phyloP scores from a whole-genome alignment of 2,329 filamentous ascomycete species.

The Zopfia rhizophila region DNA sequence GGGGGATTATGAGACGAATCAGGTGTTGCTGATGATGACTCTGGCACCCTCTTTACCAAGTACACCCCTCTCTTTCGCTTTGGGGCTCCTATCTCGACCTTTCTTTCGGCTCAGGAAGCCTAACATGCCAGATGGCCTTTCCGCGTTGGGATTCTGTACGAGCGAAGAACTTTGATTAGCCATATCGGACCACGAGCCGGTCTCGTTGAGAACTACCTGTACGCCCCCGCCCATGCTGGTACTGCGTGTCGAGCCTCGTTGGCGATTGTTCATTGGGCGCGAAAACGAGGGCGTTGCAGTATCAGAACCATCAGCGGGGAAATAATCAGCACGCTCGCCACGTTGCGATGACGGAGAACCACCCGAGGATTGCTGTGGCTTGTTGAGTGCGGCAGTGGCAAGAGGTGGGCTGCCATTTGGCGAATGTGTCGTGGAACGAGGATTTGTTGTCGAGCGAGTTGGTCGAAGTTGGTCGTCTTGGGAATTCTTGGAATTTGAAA shows the following conservation, averaged over 20 bases:
- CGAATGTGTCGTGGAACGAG: constrained; percentile 58
- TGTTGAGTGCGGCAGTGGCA: constrained; percentile 35
- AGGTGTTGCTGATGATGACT: constrained; percentile 59
- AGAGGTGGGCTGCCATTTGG: constrained; percentile 61
- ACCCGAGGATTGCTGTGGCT: constrained; percentile 27
- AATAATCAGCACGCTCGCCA: constrained; percentile 47
- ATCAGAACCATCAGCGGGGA: constrained; percentile 43
- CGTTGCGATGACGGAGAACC: constrained; percentile 48
- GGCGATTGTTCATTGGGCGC: constrained; percentile 56
- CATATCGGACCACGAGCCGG: constrained; percentile 90
- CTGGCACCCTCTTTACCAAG: constrained; percentile 94
- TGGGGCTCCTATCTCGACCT: constrained; percentile 89
- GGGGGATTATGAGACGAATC: constrained; percentile 28
- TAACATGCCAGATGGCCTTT: constrained; percentile 80
- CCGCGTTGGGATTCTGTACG: constrained; percentile 52
- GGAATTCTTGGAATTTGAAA: constrained; percentile 42
- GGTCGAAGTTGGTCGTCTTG: constrained; percentile 52
- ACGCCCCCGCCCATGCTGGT: constrained; percentile 84
- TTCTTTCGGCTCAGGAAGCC: constrained; percentile 91
- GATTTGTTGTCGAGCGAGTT: constrained; percentile 46
- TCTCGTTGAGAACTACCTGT: constrained; percentile 89
- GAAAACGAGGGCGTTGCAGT: constrained; percentile 46
- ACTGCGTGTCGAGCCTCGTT: constrained; percentile 73
- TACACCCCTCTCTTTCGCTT: constrained; percentile 92
- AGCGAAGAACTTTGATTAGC: constrained; percentile 84